Evolutionary conservation across 495 filamentous ascomycete species (phyloP).

Genomic region (Penicillium subrubescens): DNA sequence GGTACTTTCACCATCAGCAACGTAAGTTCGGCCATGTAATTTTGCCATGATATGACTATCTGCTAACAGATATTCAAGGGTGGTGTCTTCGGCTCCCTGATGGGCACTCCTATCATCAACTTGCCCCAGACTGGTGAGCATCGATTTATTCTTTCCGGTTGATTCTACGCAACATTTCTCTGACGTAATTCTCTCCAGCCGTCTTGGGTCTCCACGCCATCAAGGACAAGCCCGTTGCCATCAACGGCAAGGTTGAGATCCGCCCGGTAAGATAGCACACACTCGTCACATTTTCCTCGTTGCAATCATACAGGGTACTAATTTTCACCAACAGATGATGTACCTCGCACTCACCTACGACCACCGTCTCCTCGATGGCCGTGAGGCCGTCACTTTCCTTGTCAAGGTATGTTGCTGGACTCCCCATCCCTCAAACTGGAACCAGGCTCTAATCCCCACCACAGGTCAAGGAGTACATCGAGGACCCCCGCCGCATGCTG

Average conservation of each 20-base stretch:
- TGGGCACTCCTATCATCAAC: conserved; percentile 99
- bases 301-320: conserved; percentile 12
- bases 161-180: neutral
- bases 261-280: conserved; percentile 65
- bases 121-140: conserved; percentile 78
- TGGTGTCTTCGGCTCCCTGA: conserved; percentile 77
- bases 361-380: conserved; percentile 90
- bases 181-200: conserved; percentile 46
- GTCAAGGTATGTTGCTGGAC: conserved; percentile 64
- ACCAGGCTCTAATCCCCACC: conserved; percentile 19
- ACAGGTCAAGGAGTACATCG: conserved; percentile 91
- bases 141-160: neutral
- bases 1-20: conserved; percentile 99
- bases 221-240: conserved; percentile 86
- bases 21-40: conserved; percentile 41
- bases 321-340: conserved; percentile 74
- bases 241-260: conserved; percentile 92
- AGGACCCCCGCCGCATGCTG: conserved; percentile 93
- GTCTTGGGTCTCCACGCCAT: conserved; percentile 97
- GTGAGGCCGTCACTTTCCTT: conserved; percentile 95
- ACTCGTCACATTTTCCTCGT: neutral
- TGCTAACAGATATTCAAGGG: conserved; percentile 44
- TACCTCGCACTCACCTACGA: conserved; percentile 97
- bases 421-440: neutral
- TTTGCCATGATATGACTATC: neutral